These are phyloP conservation scores for Hydrangea macrophylla DNA, from an alignment of 148 eudicot genomes.

Conservation along the genomic window DNA sequence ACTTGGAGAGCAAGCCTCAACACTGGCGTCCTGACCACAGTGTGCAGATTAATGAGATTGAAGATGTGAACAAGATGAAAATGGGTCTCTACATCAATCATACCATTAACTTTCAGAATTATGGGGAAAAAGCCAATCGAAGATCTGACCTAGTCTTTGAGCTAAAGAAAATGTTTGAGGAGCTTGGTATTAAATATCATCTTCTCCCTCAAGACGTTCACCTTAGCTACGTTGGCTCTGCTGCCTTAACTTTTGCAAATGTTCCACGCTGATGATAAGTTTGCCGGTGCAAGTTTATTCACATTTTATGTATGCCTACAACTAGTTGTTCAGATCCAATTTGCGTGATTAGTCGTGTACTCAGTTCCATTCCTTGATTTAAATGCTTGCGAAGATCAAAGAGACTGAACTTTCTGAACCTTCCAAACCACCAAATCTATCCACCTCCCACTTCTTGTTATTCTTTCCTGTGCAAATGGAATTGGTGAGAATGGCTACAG, in stretches of 20 bases:
- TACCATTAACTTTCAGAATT: constrained; percentile 77
- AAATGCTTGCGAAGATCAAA: neutral
- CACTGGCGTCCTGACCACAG: constrained; percentile 67
- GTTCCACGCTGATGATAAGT: constrained; percentile 9
- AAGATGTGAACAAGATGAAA: constrained; percentile 66
- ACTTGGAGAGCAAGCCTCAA: constrained; percentile 73
- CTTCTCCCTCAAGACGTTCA: constrained; percentile 77
- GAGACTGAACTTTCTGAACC: neutral
- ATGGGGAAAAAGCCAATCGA: constrained; percentile 48
- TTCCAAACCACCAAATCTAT: neutral
- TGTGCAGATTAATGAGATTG: constrained; percentile 64
- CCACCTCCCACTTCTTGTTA: neutral
- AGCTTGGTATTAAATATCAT: constrained; percentile 52
- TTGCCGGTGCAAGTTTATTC: neutral
- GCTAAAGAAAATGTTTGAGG: constrained; percentile 70
- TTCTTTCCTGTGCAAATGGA: no score
- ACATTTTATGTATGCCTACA: neutral
- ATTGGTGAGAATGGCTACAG: no score
- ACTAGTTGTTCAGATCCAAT: neutral
- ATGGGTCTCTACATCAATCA: constrained; percentile 67
- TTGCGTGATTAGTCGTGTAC: neutral
- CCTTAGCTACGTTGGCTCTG: constrained; percentile 33
- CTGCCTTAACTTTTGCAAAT: constrained; percentile 24
- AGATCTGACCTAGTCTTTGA: constrained; percentile 66
- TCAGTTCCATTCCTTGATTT: neutral